Conservation (phyloP, 78 protist species). For the Anaeramoeba flamelloides region DNA sequence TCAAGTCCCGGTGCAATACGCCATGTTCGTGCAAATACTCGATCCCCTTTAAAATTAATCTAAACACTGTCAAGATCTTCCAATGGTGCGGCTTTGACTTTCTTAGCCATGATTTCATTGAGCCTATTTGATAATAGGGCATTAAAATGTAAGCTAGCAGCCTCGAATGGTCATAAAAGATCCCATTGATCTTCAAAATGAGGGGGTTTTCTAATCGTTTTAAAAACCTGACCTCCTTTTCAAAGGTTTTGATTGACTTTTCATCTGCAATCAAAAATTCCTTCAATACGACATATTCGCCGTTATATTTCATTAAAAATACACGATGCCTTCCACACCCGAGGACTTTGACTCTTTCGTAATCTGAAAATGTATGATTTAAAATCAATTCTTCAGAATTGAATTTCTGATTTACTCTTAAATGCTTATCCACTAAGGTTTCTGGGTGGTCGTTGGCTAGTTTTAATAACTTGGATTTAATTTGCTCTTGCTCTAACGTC, state of each 20-base stretch:
- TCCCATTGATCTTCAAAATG: neutral
- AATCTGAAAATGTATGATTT: too few species aligned
- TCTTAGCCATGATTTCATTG: neutral
- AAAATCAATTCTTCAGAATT: too few species aligned
- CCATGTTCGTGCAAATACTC: conserved; percentile 1
- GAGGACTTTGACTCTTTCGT: neutral
- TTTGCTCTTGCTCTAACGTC: neutral
- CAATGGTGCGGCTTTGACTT: neutral
- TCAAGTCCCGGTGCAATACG: neutral
- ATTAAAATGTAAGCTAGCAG: neutral
- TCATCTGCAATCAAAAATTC: neutral
- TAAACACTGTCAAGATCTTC: neutral
- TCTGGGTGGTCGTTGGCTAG: neutral
- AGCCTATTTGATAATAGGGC: neutral
- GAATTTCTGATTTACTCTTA: neutral
- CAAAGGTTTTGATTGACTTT: neutral
- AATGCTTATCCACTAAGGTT: neutral
- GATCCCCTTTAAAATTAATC: neutral
- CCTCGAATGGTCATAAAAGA: neutral
- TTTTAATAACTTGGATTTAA: neutral
- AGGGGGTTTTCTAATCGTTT: neutral
- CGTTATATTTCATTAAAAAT: neutral
- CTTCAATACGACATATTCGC: neutral
- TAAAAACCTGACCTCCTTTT: neutral
- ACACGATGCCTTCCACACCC: neutral